Percentiles rank a stretch among this genome's conserved stretches.
Conservation (phyloP, 148 eudicot species). For the Rhododendron ferrugineum region DNA sequence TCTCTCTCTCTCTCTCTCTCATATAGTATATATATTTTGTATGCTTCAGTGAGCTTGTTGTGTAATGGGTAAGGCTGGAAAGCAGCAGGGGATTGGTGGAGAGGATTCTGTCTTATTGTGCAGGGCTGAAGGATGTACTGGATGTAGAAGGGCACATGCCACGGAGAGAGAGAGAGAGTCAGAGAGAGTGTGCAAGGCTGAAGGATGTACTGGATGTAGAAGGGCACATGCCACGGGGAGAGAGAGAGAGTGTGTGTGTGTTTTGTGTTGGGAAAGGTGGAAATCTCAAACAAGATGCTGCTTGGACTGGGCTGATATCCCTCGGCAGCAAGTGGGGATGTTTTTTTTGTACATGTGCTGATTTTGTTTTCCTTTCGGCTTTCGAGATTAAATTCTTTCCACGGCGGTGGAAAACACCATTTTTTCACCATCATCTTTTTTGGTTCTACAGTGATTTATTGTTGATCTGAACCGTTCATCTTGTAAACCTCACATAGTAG, state of each 20-base stretch:
- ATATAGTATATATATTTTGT: slow-evolving; percentile 5
- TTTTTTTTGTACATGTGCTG: not conserved
- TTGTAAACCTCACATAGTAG: no score
- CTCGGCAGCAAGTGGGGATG: slow-evolving; percentile 2
- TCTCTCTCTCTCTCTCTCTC: slow-evolving; percentile 5
- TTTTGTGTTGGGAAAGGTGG: not conserved
- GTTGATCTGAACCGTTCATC: no score
- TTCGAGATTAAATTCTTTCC: no score
- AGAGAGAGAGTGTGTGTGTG: not conserved
- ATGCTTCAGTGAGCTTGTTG: slow-evolving; percentile 7
- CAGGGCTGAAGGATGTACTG: slow-evolving; percentile 9
- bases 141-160: not conserved
- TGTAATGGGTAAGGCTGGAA: slow-evolving; percentile 17
- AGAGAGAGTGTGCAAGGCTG: slow-evolving; percentile 8
- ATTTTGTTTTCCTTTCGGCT: not conserved
- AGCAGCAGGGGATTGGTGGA: slow-evolving; percentile 18
- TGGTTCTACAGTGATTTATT: no score
- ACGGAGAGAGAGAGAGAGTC: not conserved
- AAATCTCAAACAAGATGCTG: not conserved
- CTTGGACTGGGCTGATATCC: not conserved
- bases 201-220: slow-evolving; percentile 3
- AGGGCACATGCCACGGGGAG: not conserved
- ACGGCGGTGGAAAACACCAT: rapidly evolving
- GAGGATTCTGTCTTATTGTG: slow-evolving; percentile 17
- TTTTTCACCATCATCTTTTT: no score